Base-by-base conservation (phyloP, 202 grass and related monocot genomes). In the Cymbopogon flexuosus region DNA sequence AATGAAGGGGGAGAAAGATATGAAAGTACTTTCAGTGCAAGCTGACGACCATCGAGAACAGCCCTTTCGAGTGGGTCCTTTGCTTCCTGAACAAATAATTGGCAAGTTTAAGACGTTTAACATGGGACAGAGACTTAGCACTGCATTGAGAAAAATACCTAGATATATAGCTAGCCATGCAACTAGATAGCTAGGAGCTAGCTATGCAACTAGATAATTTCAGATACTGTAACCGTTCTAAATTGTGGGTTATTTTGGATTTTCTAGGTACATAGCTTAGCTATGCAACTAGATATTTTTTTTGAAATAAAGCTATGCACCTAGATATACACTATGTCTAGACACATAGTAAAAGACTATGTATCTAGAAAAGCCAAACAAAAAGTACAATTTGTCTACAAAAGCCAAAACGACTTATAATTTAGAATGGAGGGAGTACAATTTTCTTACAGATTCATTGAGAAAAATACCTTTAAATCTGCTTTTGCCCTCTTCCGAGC, bases 401-500 rank as follows among this genome's bases (percentile, higher is more conserved):
- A 54, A 52, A n/a, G 52, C 52, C 52, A 21, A 56, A 56, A 21
- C n/a, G 2, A 4, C 52, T 57, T 57, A 10, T 0, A 22, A 22
- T 57, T 57, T 57, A 57, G n/a, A 57, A 57, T 22, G 19, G 31
- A 4, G 52, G 10, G 21, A 60, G 56, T 62, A 62, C 39, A 67
- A 74, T 64, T 68, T 89, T 36, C 18, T 62, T 24, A 51, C 10
- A 27, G 63, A 77, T 40, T 56, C 46, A 70, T 57, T 43, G 37
- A 83, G 47, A 69, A 79, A 87, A 36, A 83, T 86, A 94, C 95
- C 90, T 98, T 27, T 83, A 98, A 74, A 94, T 98, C 92, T 86
- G 95, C 92, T 93, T 98, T 98, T 81, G 95, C 95, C 78, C 95
- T 98, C 91, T 93, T 98, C 22, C 95, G 90, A 83, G 95, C 95